These are phyloP conservation scores for Rhizoclosmatium sp. DNA, from an alignment of 192 early-diverging fungal genomes.

Conservation along the genomic window DNA sequence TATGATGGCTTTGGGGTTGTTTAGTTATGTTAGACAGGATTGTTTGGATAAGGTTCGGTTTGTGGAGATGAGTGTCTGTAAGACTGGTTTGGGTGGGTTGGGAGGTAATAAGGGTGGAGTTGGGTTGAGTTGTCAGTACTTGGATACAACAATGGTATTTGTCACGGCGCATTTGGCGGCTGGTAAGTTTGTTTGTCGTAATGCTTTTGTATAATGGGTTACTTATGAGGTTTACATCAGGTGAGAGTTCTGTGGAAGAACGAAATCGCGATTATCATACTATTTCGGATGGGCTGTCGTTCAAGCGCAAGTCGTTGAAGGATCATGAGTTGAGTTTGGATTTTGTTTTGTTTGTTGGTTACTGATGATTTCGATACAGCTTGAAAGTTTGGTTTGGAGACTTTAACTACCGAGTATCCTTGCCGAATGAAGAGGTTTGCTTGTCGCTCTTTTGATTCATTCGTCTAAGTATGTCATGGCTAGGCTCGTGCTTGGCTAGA, in stretches of 20 bases:
- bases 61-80: conserved; percentile 84
- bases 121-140: conserved; percentile 83
- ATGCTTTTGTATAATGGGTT: conserved; percentile 9
- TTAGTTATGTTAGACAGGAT: conserved; percentile 82
- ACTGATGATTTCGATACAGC: conserved; percentile 43
- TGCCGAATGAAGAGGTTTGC: conserved; percentile 73
- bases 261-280: conserved; percentile 35
- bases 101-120: conserved; percentile 98
- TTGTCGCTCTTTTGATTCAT: not conserved
- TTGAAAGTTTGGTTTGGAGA: conserved; percentile 84
- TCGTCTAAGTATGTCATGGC: not conserved
- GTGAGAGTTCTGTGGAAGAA: conserved; percentile 63
- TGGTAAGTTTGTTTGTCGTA: conserved; percentile 55
- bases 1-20: conserved; percentile 88
- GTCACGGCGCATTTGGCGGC: conserved; percentile 95
- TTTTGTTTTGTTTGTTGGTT: not conserved
- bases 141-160: conserved; percentile 89
- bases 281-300: conserved; percentile 56
- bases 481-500: conserved; percentile 12
- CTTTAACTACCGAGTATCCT: conserved; percentile 91
- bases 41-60: conserved; percentile 76
- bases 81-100: conserved; percentile 96
- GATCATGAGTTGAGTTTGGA: conserved; percentile 75
- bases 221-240: conserved; percentile 36
- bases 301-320: conserved; percentile 74